phyloP scores from a whole-genome alignment of 2,329 filamentous ascomycete species.

The Fusarium miscanthi region DNA sequence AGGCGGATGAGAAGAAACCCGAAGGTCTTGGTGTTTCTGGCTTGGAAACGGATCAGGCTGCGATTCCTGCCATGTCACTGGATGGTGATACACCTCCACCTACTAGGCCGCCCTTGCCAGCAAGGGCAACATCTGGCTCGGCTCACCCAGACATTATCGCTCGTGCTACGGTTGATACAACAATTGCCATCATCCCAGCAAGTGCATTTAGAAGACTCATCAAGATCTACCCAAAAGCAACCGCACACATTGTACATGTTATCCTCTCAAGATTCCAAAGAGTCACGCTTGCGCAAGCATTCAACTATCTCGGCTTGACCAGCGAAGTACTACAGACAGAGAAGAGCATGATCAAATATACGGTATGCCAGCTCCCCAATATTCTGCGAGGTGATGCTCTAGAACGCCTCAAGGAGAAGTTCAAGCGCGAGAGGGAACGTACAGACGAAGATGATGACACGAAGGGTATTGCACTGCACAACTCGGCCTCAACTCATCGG shows the following conservation, averaged over 20 bases:
- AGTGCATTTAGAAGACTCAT: constrained; percentile 95
- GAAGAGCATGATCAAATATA: constrained; percentile 92
- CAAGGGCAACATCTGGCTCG: constrained; percentile 71
- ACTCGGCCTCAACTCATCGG: constrained; percentile 72
- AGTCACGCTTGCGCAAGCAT: constrained; percentile 93
- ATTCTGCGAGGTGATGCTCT: constrained; percentile 86
- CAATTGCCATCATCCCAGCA: constrained; percentile 97
- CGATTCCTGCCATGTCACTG: constrained; percentile 80
- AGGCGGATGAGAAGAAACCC: constrained; percentile 28
- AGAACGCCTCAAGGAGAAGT: constrained; percentile 91
- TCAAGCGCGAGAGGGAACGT: constrained; percentile 83
- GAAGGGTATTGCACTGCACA: constrained; percentile 96
- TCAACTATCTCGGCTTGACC: constrained; percentile 92
- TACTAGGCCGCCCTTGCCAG: constrained; percentile 54
- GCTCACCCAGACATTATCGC: constrained; percentile 97
- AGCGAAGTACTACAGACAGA: constrained; percentile 93
- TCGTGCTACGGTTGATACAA: constrained; percentile 95
- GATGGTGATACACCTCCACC: constrained; percentile 57
- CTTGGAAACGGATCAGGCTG: constrained; percentile 50
- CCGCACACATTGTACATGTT: constrained; percentile 96
- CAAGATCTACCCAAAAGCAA: constrained; percentile 93
- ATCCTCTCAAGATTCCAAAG: constrained; percentile 94
- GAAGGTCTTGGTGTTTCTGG: constrained; percentile 22
- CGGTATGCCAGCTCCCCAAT: constrained; percentile 90
- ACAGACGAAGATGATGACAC: constrained; percentile 79